Evolutionary conservation across 176 grass and related monocot genomes (phyloP), one percentile per base, ranked within the genome.

Genomic region (Phragmites australis): DNA sequence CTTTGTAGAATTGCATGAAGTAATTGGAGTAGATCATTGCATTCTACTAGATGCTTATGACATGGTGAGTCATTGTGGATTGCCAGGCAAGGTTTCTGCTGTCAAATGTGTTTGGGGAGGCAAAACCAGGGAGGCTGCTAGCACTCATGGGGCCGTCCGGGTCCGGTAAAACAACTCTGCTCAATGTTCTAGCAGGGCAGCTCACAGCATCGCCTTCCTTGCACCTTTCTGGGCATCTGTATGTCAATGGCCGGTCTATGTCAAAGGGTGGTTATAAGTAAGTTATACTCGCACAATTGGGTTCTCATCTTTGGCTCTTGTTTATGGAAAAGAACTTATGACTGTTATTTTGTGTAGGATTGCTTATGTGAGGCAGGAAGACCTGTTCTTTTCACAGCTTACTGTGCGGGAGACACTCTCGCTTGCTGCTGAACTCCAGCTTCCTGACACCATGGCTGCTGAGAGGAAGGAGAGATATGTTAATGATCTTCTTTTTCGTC

Each of bases 71-170:
- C 34, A 50, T 83, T 63, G 4, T 21, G 48, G 92, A 58, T 89
- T 69, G 6, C 17, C 59, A 97, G 94, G 80, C 88, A 39, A 94
- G 92, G 86, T 98, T 98, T 81, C 39, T 98, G 68, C 78, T 98
- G 70, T 87, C 90, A 29, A 94, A 91, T 83, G 67, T 93, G 39
- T 89, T 83, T 1, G 95, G 95, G 10, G 86, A 93, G 86, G 95
- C 92, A 1, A 98, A 89, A 80, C 88, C 95, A 0, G 95, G 95
- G 75, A 85, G 90, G 76, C 80, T 98, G 67, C 64, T 94, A 6
- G 92, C 92, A 31, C 83, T 98, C 58, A 98, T 98, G 95, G 95
- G 95, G 39, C 90, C 96, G 1, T 94, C 96, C 0, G 96, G 96
- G 3, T 94, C 96, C 1, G 92, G 96, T 29, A 98, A 98, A 82